Conservation (phyloP, 768 basidiomycete species). For the Mrakia gelida region DNA sequence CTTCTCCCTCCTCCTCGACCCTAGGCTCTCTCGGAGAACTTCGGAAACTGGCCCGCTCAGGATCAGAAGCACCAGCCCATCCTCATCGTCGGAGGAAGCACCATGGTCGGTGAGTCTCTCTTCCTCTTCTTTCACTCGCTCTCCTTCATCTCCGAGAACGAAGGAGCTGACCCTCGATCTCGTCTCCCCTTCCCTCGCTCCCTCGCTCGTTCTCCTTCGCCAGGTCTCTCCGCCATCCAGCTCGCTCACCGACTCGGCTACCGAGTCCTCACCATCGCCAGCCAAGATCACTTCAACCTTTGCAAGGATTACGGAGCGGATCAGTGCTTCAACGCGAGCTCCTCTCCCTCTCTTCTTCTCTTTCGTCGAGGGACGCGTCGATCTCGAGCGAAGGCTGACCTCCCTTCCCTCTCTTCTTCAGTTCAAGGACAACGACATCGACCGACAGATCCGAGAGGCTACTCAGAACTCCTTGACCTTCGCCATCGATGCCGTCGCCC, state of each 20-base stretch:
- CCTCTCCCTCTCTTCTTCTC: not conserved
- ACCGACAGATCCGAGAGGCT: not conserved
- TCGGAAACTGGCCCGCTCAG: not conserved
- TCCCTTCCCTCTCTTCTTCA: not conserved
- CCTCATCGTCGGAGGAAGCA: conserved; percentile 1
- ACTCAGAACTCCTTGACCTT: not conserved
- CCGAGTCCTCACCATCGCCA: not conserved
- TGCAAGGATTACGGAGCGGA: not conserved
- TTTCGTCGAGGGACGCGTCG: too few relatives aligned
- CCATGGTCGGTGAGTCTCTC: not conserved
- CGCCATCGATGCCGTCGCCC: not conserved
- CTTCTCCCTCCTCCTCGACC: not conserved
- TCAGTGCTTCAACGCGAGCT: not conserved
- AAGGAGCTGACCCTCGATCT: not conserved
- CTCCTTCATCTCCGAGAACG: not conserved
- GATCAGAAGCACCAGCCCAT: not conserved
- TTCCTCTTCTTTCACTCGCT: not conserved
- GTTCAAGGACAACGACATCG: not conserved
- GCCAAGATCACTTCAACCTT: not conserved
- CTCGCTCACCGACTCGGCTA: not conserved
- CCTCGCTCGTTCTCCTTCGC: not conserved
- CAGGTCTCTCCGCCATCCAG: not conserved
- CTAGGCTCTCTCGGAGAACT: not conserved
- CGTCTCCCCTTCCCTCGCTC: not conserved
- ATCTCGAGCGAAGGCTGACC: too few relatives aligned